These are phyloP conservation scores for Priceomyces fermenticarens DNA, from an alignment of 805 yeast genomes.

Conservation along the genomic window DNA sequence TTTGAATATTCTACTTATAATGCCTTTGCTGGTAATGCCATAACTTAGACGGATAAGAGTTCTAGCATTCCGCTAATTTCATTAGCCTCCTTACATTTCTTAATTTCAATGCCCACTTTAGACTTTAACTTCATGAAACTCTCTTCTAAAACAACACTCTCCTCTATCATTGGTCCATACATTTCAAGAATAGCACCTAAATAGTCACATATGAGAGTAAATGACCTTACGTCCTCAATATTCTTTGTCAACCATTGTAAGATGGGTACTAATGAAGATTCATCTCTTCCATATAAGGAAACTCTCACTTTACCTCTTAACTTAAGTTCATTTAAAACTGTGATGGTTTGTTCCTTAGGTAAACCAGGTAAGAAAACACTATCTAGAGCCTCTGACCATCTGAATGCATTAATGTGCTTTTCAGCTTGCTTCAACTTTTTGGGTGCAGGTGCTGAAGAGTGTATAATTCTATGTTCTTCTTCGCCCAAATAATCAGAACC, in stretches of 20 bases:
- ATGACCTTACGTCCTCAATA: constrained; percentile 75
- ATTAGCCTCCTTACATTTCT: constrained; percentile 81
- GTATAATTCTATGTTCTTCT: constrained; percentile 69
- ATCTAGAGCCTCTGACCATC: constrained; percentile 92
- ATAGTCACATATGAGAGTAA: constrained; percentile 64
- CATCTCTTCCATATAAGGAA: constrained; percentile 82
- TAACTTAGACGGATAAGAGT: constrained; percentile 54
- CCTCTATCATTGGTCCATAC: constrained; percentile 72
- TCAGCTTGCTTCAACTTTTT: constrained; percentile 81
- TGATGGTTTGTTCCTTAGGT: constrained; percentile 74
- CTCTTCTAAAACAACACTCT: constrained; percentile 75
- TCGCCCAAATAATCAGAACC: constrained; percentile 92
- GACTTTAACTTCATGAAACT: constrained; percentile 58
- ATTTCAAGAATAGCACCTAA: constrained; percentile 65
- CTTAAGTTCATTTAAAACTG: constrained; percentile 82
- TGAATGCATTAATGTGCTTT: constrained; percentile 77
- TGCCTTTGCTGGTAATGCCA: no score
- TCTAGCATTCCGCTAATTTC: constrained; percentile 93
- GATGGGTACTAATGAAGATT: constrained; percentile 78
- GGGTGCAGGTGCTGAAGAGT: constrained; percentile 47
- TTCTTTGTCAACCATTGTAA: constrained; percentile 77
- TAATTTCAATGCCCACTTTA: constrained; percentile 65
- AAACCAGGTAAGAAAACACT: constrained; percentile 77
- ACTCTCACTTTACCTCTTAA: constrained; percentile 84
- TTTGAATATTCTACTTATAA: background rate